Evolutionary conservation across 2,329 filamentous ascomycete genomes (phyloP), one percentile per base, ranked within the genome.

Genomic region (Apiospora pterosperma): DNA sequence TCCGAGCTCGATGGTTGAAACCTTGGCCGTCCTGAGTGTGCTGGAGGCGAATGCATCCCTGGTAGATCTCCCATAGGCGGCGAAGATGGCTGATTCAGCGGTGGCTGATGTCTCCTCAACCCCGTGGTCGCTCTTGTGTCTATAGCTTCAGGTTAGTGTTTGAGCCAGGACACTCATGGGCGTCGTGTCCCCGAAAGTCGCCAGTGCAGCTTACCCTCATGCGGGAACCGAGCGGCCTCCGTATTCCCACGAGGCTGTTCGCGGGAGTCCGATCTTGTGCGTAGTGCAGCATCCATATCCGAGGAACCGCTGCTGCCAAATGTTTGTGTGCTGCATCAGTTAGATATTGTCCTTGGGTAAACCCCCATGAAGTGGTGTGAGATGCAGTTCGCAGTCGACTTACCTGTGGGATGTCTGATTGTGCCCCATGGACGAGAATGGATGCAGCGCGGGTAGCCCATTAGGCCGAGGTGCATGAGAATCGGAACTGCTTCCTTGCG

Each of bases 391-490:
- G 4, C 23, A 19, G 1, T 41, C 1, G 10, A 31, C 59, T 61
- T n/a, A 61, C 36, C 36, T 61, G 5, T 39, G 38, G 14, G 59
- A 21, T 31, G 59, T 19, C n/a, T 41, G 59, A 31, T 19, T 61
- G 14, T 25, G 59, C 11, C 7, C 34, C 25, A 41, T 61, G n/a
- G 25, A 38, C 8, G 59, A 61, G 21, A 38, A 61, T 1, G 55
- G 65, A 61, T 62, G 60, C 31, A 64, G 23, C 8, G 64, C 36
- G 38, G 64, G 62, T n/a, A 64, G 41, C 4, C 62, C 41, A 28
- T n/a, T 62, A 5, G 58, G 31, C 8, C 64, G 63, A 11, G 36
- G n/a, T 31, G 19, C 61, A 36, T 63, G 62, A 5, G 62, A 59
- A 36, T 64, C 62, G 11, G 62, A 8, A 44, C 12, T 38, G 31